Conservation (phyloP, 2,329 filamentous ascomycete genomes). For the Fusarium caatingaense region DNA sequence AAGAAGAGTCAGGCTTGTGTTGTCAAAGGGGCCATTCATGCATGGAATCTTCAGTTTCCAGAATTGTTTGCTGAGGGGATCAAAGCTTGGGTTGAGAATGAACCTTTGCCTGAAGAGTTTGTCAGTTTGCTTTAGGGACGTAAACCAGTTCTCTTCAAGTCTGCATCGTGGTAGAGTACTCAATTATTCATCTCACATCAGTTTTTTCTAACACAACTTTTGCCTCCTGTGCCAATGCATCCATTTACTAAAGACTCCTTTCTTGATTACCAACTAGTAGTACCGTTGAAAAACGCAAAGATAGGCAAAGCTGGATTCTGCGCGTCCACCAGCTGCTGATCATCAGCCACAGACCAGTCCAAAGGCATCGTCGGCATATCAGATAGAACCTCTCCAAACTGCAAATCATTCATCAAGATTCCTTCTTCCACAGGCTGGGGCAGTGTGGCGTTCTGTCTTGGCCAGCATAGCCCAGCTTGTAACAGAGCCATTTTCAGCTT, state of each 20-base stretch:
- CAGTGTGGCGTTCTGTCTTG: neutral
- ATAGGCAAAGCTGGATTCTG: conserved; percentile 14
- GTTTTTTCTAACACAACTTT: neutral
- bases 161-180: neutral
- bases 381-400: neutral
- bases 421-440: neutral
- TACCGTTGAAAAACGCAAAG: conserved; percentile 16
- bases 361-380: neutral
- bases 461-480: neutral
- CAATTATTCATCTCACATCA: neutral
- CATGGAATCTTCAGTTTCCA: conserved; percentile 57
- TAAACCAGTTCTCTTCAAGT: neutral
- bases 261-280: neutral
- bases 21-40: conserved; percentile 42
- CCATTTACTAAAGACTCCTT: neutral
- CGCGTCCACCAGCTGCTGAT: neutral
- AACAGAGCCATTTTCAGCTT: neutral
- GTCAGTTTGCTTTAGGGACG: neutral
- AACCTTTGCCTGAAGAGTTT: conserved; percentile 44
- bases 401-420: neutral
- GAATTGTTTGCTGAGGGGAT: conserved; percentile 53
- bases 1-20: neutral
- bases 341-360: neutral
- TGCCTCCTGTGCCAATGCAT: neutral
- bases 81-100: conserved; percentile 51